Conservation (phyloP, 2,329 filamentous ascomycete species). For the Escovopsis weberi region DNA sequence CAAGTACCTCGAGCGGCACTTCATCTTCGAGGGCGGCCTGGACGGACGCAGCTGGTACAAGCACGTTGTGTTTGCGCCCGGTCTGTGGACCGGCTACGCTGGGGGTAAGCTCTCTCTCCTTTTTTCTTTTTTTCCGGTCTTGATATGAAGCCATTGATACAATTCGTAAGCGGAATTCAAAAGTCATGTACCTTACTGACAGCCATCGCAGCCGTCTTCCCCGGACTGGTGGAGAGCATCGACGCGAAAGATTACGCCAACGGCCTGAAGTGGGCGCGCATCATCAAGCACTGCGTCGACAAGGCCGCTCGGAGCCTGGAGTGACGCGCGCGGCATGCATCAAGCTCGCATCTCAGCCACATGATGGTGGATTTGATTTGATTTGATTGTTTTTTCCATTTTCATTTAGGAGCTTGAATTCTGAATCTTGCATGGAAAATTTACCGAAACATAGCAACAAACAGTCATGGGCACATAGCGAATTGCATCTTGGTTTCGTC, state of each 20-base stretch:
- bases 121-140: no score
- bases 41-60: slow-evolving; percentile 83
- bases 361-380: no score
- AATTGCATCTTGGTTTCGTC: no score
- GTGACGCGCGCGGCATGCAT: slow-evolving; percentile 1
- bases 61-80: slow-evolving; percentile 85
- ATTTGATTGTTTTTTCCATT: no score
- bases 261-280: slow-evolving; percentile 42
- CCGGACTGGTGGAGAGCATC: slow-evolving; percentile 47
- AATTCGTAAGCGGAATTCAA: no score
- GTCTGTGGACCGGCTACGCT: slow-evolving; percentile 80
- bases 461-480: no score
- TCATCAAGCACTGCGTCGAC: slow-evolving; percentile 37
- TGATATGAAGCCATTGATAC: no score
- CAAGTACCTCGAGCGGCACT: slow-evolving; percentile 69
- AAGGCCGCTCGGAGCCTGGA: slow-evolving; percentile 29
- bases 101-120: slow-evolving; percentile 39
- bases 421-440: no score
- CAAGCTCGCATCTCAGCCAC: no score
- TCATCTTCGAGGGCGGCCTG: slow-evolving; percentile 61
- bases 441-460: no score
- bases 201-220: slow-evolving; percentile 37
- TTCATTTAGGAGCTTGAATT: no score
- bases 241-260: slow-evolving; percentile 43
- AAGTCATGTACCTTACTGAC: no score